Conservation (phyloP, 352 stramenopile species). For the Peronospora tabacina region DNA sequence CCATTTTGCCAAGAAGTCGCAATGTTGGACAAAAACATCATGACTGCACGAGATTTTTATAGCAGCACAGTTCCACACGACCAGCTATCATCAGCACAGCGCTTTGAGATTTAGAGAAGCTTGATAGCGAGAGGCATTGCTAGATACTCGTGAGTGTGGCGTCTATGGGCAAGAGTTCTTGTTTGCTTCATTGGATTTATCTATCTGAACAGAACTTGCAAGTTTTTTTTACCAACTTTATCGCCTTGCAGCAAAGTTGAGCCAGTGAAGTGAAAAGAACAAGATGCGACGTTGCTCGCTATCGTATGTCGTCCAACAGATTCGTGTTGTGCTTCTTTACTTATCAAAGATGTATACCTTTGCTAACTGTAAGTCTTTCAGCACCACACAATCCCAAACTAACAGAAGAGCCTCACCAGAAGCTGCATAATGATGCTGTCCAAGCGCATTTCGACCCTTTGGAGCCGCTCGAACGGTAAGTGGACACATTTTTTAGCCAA, state of each 20-base stretch:
- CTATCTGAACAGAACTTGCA: conserved; percentile 26
- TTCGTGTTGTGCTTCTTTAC: too few relatives aligned
- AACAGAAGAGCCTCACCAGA: too few relatives aligned
- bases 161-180: conserved; percentile 2
- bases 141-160: conserved; percentile 1
- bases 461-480: conserved; percentile 13
- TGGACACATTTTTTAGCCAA: too few relatives aligned
- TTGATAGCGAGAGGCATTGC: conserved; percentile 4
- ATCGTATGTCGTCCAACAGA: too few relatives aligned
- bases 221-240: neutral
- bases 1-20: conserved; percentile 8
- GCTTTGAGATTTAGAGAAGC: conserved; percentile 47
- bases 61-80: conserved; percentile 36
- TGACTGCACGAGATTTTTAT: conserved; percentile 56
- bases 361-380: neutral
- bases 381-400: conserved; percentile 15
- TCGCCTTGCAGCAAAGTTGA: too few relatives aligned
- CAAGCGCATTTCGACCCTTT: conserved; percentile 22
- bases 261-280: neutral
- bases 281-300: too few relatives aligned
- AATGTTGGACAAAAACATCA: conserved; percentile 23
- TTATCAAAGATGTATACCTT: neutral
- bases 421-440: conserved; percentile 7
- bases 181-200: conserved; percentile 19
- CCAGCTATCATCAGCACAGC: conserved; percentile 34